A percentile compares a stretch with the other conserved stretches of the same genome.
Evolutionary conservation across 106 monocot genomes (phyloP).

Genomic region (Triglochin maritima): DNA sequence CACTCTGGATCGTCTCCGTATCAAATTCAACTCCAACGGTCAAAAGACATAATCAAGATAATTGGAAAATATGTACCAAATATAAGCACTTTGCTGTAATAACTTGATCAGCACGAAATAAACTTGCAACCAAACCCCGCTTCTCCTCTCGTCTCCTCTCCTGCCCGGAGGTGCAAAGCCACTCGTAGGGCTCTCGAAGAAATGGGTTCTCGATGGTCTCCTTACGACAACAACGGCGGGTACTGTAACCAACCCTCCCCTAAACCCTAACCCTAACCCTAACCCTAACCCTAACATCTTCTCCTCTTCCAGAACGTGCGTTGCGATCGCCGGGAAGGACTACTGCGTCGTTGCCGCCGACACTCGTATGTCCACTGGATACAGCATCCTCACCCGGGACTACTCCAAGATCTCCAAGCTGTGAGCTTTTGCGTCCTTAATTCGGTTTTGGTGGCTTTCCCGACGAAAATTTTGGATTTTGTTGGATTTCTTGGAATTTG

Average conservation of each 20-base stretch:
- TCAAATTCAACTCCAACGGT: too few species aligned
- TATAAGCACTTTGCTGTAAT: too few species aligned
- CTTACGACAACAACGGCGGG: constrained; percentile 98
- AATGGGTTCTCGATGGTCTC: constrained; percentile 21
- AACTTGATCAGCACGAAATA: too few species aligned
- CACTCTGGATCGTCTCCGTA: too few species aligned
- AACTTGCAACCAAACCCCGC: too few species aligned
- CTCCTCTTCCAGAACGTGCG: constrained; percentile 52
- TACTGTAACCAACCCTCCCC: constrained; percentile 3
- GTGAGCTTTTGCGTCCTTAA: constrained; percentile 15
- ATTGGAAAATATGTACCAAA: too few species aligned
- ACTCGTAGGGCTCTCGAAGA: too few species aligned
- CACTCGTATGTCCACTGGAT: constrained; percentile 78
- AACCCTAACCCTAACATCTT: not conserved
- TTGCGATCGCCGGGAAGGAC: constrained; percentile 83
- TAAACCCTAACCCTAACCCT: not conserved
- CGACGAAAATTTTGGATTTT: constrained; percentile 1
- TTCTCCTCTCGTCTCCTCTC: too few species aligned
- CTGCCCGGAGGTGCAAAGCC: too few species aligned
- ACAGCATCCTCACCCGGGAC: constrained; percentile 84
- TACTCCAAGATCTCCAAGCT: constrained; percentile 94
- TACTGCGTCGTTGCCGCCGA: constrained; percentile 96
- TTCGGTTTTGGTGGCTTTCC: not conserved
- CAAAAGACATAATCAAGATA: too few species aligned
- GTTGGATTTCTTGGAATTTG: too few species aligned